Conservation (phyloP, 2,329 filamentous ascomycete species). For the Colletotrichum noveboracense region DNA sequence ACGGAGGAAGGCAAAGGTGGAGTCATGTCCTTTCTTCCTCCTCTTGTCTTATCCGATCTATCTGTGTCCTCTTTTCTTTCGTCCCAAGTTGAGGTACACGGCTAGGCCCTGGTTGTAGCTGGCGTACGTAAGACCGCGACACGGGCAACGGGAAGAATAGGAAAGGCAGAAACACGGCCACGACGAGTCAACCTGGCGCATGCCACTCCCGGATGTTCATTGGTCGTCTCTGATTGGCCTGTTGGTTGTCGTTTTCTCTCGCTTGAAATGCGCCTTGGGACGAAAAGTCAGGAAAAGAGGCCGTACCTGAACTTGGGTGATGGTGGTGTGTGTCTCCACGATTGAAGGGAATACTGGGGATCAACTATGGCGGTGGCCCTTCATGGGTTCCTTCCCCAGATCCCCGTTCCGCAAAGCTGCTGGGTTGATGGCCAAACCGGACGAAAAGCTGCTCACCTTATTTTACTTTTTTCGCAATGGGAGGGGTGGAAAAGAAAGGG, state of each 20-base stretch:
- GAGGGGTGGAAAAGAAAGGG: not conserved
- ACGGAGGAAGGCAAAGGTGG: not conserved
- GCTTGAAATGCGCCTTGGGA: not conserved
- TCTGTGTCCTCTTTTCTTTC: not conserved
- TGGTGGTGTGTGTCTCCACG: not conserved
- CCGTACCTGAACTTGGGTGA: not conserved
- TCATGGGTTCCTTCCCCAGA: not conserved
- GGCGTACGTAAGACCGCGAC: not conserved
- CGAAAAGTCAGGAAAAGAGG: not conserved
- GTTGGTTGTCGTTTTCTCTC: not conserved
- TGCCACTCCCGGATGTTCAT: not conserved
- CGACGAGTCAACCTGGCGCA: not conserved
- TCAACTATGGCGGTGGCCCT: not conserved
- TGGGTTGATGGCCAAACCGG: not conserved
- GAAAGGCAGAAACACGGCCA: not conserved
- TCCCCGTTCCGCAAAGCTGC: not conserved
- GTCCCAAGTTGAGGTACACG: not conserved
- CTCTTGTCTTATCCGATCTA: not conserved
- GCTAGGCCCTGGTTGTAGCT: not conserved
- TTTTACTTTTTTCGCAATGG: not conserved
- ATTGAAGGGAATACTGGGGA: not conserved
- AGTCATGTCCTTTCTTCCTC: not conserved
- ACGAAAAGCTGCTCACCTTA: not conserved
- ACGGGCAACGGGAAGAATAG: not conserved
- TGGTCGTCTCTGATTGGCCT: not conserved